Percentiles rank a stretch among this genome's conserved stretches.
Conservation (phyloP, 768 basidiomycete species). For the Mycena amicta region DNA sequence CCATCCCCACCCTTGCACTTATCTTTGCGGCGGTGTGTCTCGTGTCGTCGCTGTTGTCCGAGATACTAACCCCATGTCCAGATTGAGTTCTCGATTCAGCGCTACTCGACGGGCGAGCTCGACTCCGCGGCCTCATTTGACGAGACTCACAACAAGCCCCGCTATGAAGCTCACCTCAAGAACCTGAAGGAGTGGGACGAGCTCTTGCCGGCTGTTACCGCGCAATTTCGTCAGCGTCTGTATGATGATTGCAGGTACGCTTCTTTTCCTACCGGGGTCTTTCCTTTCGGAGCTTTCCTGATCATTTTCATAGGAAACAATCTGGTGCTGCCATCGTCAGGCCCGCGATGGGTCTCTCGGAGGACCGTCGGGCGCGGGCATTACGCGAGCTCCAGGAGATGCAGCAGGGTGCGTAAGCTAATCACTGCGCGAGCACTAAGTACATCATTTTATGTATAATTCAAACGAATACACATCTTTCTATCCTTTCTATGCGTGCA, state of each 20-base stretch:
- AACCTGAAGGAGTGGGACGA: background rate
- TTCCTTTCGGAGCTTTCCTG: background rate
- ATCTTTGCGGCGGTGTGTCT: slow-evolving; percentile 18
- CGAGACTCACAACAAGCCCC: background rate
- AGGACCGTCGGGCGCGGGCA: background rate
- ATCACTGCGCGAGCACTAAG: background rate
- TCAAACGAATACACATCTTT: background rate
- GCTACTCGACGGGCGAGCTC: background rate
- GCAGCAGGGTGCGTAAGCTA: background rate
- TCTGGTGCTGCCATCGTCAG: background rate
- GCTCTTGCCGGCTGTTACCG: background rate
- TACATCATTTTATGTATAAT: background rate
- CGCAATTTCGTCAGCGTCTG: background rate
- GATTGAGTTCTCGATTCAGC: background rate
- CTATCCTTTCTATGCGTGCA: background rate
- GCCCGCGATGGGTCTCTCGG: background rate
- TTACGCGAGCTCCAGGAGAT: background rate
- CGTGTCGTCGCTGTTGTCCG: background rate
- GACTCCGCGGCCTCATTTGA: background rate
- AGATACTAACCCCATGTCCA: background rate
- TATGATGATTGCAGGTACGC: background rate
- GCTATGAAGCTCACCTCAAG: background rate
- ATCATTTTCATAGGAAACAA: background rate
- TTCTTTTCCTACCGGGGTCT: background rate
- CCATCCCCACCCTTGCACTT: slow-evolving; percentile 18